Base-by-base conservation (phyloP, 108 stramenopile species). In the Skeletonema menzelii region DNA sequence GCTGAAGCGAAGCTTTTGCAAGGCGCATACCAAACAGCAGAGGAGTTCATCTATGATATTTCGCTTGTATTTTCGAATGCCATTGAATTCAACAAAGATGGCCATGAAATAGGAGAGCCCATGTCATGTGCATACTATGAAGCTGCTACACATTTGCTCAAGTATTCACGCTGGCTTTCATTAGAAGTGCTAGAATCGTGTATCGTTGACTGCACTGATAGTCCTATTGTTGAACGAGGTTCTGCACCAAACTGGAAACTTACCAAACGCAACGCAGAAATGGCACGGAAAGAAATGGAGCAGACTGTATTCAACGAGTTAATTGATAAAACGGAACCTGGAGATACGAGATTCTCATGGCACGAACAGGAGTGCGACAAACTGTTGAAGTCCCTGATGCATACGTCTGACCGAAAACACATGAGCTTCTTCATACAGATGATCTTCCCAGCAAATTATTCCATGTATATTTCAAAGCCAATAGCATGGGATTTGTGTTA, bases 91-190 rank as follows among this genome's bases (percentile, higher is more conserved):
- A 95, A 95, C 65, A 85, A 85, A 69, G 89, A 84, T 44, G 94
- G 91, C 8, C 73, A 80, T 24, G 91, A 95, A 55, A 71, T 87
- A n/a, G 94, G 94, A 10, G 94, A 95, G 61, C 91, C 91, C 0
- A 65, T 88, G 35, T 91, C 90, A 5, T 91, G 89, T 72, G 94
- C 94, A 3, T 95, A 95, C 66, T 91, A 90, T 63, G 94, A 95
- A 82, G 94, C 90, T 11, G 89, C 91, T 22, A 88, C 87, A 2
- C 91, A 95, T 70, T 69, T 95, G 35, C 85, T 95, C 44, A 84
- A 84, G 35, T 95, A 95, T 65, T 78, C 86, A 14, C 76, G 94
- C 2, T 95, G 94, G 94, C 76, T 95, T 8, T 95, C 94, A 19
- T 61, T 92, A 17, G 94, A 95, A 57, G 31, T 83, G 14, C 73